These are phyloP conservation scores for Acanthamoeba quina DNA, from an alignment of 208 protist species.

Conservation along the genomic window DNA sequence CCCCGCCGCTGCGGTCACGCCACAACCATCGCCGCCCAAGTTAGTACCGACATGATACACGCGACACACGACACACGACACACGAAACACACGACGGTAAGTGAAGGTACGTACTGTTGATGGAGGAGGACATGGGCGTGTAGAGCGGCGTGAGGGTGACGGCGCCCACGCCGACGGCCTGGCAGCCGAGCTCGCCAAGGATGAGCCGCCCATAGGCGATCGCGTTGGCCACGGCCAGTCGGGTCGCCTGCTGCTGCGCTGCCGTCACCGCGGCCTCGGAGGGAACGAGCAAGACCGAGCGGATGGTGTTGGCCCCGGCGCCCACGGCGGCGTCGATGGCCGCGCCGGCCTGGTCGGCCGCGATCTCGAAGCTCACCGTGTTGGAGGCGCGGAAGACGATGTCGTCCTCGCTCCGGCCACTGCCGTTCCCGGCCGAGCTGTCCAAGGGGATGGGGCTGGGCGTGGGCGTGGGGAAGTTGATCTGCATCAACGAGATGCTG, in stretches of 20 bases:
- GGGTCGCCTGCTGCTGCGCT: conserved; percentile 7
- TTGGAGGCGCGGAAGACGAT: conserved; percentile 34
- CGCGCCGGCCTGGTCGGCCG: conserved; percentile 1
- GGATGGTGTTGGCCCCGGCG: conserved; percentile 50
- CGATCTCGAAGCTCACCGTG: conserved; percentile 39
- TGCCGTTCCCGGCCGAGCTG: not conserved
- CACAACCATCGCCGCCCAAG: not conserved
- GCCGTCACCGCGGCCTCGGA: not conserved
- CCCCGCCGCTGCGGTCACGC: not conserved
- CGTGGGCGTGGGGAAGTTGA: conserved; percentile 13
- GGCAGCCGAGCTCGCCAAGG: not conserved
- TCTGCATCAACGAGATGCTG: conserved; percentile 37
- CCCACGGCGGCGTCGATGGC: conserved; percentile 47
- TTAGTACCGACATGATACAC: not conserved
- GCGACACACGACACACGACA: too few relatives aligned
- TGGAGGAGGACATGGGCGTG: not conserved
- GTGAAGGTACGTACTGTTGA: not conserved
- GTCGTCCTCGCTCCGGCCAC: not conserved
- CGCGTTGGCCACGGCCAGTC: conserved; percentile 21
- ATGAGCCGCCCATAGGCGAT: conserved; percentile 11
- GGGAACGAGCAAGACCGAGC: conserved; percentile 14
- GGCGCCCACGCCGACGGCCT: conserved; percentile 11
- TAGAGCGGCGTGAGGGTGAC: conserved; percentile 16
- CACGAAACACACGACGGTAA: not conserved
- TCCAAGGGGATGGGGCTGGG: not conserved